Evolutionary conservation across 129 eudicot species (phyloP).

Genomic region (Arctium lappa): DNA sequence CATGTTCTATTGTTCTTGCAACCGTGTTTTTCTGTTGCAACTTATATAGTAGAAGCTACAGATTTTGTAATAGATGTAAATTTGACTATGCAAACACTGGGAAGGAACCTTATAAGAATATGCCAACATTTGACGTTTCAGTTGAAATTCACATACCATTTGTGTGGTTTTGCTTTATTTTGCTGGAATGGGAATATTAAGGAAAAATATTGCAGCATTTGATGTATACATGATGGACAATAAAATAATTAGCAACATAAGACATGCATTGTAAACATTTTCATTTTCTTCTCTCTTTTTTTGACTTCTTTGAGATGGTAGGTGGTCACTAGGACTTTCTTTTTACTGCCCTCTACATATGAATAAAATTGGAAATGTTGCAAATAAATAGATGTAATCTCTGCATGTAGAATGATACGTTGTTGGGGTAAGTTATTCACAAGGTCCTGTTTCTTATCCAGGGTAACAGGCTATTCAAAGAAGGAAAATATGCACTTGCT

Average conservation of each 20-base stretch:
- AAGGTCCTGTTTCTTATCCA: slow-evolving; percentile 33
- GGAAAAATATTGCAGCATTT: neutral
- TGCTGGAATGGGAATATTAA: neutral
- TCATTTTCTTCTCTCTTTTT: neutral
- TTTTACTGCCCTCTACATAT: neutral
- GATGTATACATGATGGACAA: neutral
- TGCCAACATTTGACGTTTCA: neutral
- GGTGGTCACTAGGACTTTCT: neutral
- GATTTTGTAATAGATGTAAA: no score
- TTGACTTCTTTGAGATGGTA: neutral
- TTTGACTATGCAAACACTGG: no score
- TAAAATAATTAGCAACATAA: neutral
- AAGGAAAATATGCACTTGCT: slow-evolving; percentile 89
- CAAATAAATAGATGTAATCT: neutral
- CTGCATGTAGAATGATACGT: neutral
- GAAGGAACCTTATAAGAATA: no score
- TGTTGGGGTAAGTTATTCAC: slow-evolving; percentile 4
- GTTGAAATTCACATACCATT: neutral
- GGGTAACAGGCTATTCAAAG: slow-evolving; percentile 99
- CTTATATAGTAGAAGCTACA: no score
- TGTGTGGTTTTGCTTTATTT: neutral
- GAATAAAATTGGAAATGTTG: neutral
- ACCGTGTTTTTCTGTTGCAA: no score
- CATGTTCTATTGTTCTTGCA: no score
- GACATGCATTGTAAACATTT: neutral